Evolutionary conservation across 176 grass and related monocot genomes (phyloP).

Genomic region (Bothriochloa decipiens): DNA sequence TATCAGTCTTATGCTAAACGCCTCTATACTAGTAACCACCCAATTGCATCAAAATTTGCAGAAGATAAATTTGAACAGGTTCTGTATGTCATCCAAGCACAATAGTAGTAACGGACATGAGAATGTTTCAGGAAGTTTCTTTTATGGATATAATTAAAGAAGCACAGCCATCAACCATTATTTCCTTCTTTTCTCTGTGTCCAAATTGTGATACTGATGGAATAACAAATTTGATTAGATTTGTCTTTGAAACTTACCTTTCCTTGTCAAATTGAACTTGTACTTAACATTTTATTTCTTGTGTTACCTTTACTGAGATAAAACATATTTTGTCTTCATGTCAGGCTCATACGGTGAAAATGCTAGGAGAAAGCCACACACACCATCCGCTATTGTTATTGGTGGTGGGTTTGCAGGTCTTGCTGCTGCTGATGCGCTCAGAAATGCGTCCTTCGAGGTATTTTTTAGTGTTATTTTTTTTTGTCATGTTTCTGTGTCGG

Average conservation of each 20-base stretch:
- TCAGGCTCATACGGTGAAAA: slow-evolving; percentile 61
- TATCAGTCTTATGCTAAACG: slow-evolving; percentile 17
- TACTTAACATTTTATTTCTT: neutral
- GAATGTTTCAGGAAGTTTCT: slow-evolving; percentile 21
- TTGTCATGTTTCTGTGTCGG: neutral
- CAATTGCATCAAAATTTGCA: slow-evolving; percentile 19
- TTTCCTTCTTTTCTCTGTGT: slow-evolving; percentile 18
- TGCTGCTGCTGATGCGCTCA: slow-evolving; percentile 86
- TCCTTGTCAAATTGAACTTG: slow-evolving; percentile 2
- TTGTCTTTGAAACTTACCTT: neutral
- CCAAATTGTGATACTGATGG: neutral
- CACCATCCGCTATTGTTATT: slow-evolving; percentile 90
- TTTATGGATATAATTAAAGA: slow-evolving; percentile 19
- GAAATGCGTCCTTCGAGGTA: slow-evolving; percentile 92
- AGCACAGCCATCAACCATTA: neutral
- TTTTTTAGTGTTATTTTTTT: slow-evolving; percentile 18
- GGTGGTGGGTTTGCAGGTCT: slow-evolving; percentile 97
- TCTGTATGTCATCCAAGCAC: slow-evolving; percentile 7
- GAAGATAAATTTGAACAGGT: neutral
- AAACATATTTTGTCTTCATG: slow-evolving; percentile 24
- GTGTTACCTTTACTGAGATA: neutral
- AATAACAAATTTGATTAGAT: neutral
- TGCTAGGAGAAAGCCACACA: slow-evolving; percentile 59
- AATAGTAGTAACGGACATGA: neutral
- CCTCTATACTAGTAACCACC: slow-evolving; percentile 16